Base-by-base conservation (phyloP, 139 green algal species). In the Chlamydomonas applanata region DNA sequence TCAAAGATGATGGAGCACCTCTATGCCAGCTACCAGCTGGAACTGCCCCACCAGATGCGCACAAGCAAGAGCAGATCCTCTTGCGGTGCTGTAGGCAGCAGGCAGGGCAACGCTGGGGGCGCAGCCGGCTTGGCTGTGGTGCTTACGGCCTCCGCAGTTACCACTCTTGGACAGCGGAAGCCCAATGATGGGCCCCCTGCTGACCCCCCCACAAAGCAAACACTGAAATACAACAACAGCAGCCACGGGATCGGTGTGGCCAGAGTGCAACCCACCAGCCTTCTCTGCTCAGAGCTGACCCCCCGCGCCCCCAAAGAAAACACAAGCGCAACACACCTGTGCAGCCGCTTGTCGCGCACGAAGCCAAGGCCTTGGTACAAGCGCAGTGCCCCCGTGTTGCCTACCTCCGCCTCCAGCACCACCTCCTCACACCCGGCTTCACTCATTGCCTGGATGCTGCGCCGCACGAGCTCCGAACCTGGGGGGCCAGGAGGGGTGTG, bases 311-410 rank as follows among this genome's bases (percentile, higher is more conserved):
- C 11, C 22, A 19, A 13, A 24, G 57, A 14, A 20, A n/a, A n/a
- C n/a, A n/a, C n/a, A n/a, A n/a, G n/a, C n/a, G n/a, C n/a, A n/a
- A n/a, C 75, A 2, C 61, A 95, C 89, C 87, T 87, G 75, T 92
- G 82, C 29, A 99, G 85, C 0, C 93, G 84, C 85, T 99, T 99
- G 78, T 98, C 96, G 1, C 94, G 78, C n/a, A 99, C 88, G 71
- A 99, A 99, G n/a, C 96, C 96, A 35, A 99, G 88, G 24, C 87
- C 88, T 53, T 93, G 72, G 86, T 99, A 99, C 68, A 99, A 87
- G 9, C 83, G 79, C 16, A 99, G 82, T 22, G 96, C 96, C 9
- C 90, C 96, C 3, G 35, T 76, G 84, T 99, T 99, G 57, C 82
- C 93, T 24, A 94, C 93, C 88, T 99, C 96, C 2, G 95, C 97